Percentiles rank a stretch among this genome's conserved stretches.
Conservation (phyloP, 2,329 filamentous ascomycete genomes). For the Fusarium sp. region DNA sequence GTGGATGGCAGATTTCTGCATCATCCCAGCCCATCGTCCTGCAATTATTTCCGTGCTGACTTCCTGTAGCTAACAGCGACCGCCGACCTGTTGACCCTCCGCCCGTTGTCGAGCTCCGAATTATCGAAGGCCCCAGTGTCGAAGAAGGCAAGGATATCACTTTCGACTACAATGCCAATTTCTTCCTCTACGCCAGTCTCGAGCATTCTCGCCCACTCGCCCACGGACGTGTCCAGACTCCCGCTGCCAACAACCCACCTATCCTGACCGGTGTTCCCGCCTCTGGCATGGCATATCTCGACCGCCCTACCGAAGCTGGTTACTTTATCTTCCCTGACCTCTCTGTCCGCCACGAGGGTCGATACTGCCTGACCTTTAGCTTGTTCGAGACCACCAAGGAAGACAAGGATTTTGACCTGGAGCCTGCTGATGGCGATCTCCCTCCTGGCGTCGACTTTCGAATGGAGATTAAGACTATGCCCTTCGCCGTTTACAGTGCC, state of each 20-base stretch:
- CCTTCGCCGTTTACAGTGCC: slow-evolving; percentile 92
- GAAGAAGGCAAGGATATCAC: slow-evolving; percentile 77
- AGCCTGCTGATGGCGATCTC: slow-evolving; percentile 59
- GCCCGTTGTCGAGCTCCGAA: slow-evolving; percentile 89
- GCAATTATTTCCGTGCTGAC: slow-evolving; percentile 29
- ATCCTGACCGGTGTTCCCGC: slow-evolving; percentile 95
- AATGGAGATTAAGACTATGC: slow-evolving; percentile 86
- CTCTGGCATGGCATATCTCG: slow-evolving; percentile 94
- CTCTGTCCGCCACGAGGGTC: slow-evolving; percentile 93
- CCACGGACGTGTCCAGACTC: slow-evolving; percentile 77
- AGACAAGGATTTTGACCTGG: slow-evolving; percentile 77
- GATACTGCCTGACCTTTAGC: slow-evolving; percentile 90
- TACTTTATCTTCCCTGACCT: slow-evolving; percentile 99
- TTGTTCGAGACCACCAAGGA: slow-evolving; percentile 95
- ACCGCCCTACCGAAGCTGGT: slow-evolving; percentile 80
- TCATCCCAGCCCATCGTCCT: not conserved
- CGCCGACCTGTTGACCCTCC: slow-evolving; percentile 93
- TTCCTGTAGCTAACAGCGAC: slow-evolving; percentile 63
- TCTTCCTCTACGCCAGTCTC: slow-evolving; percentile 94
- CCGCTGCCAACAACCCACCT: slow-evolving; percentile 76
- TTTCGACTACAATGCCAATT: slow-evolving; percentile 93
- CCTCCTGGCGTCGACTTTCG: slow-evolving; percentile 76
- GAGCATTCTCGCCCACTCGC: slow-evolving; percentile 87
- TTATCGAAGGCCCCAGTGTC: slow-evolving; percentile 77
- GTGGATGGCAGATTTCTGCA: not conserved